Percentiles rank a stretch among this genome's conserved stretches.
Conservation (phyloP, 768 basidiomycete species). For the Podaxis sp. region DNA sequence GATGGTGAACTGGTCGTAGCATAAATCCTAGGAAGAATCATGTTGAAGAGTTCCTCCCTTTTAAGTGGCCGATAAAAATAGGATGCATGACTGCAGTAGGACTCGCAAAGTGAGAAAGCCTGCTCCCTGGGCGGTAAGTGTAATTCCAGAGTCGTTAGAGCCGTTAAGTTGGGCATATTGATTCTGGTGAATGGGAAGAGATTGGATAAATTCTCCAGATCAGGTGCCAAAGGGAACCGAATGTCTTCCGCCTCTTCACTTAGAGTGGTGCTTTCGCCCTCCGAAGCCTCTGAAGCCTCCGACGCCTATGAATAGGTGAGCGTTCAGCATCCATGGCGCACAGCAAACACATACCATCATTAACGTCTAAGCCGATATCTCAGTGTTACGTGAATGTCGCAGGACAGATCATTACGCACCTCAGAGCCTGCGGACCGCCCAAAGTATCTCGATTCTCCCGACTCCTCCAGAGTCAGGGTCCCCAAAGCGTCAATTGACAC, state of each 20-base stretch:
- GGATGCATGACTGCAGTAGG: constrained; percentile 44
- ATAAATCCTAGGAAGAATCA: constrained; percentile 41
- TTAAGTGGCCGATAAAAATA: constrained; percentile 54
- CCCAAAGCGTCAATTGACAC: constrained; percentile 58
- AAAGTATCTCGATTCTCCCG: constrained; percentile 63
- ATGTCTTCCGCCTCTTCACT: constrained; percentile 4
- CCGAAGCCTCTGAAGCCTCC: constrained; percentile 15
- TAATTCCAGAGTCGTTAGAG: constrained; percentile 35
- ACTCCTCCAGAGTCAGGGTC: constrained; percentile 58
- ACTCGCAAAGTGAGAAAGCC: constrained; percentile 38
- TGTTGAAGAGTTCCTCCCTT: constrained; percentile 43
- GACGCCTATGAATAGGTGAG: constrained; percentile 31
- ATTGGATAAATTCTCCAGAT: constrained; percentile 37
- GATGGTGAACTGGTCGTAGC: constrained; percentile 20
- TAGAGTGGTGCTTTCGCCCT: constrained; percentile 9
- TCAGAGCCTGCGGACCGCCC: constrained; percentile 67
- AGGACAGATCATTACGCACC: constrained; percentile 25
- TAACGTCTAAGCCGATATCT: constrained; percentile 30
- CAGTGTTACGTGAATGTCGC: not conserved
- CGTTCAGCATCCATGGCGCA: not conserved
- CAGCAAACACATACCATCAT: constrained; percentile 34
- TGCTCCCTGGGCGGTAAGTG: constrained; percentile 46
- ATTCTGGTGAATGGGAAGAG: constrained; percentile 41
- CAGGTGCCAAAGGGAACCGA: constrained; percentile 23
- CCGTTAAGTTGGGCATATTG: constrained; percentile 27